Percentiles rank a stretch among this genome's conserved stretches.
These are phyloP conservation scores for Boletus rubescentipes DNA, from an alignment of 768 basidiomycete genomes.

Conservation along the genomic window DNA sequence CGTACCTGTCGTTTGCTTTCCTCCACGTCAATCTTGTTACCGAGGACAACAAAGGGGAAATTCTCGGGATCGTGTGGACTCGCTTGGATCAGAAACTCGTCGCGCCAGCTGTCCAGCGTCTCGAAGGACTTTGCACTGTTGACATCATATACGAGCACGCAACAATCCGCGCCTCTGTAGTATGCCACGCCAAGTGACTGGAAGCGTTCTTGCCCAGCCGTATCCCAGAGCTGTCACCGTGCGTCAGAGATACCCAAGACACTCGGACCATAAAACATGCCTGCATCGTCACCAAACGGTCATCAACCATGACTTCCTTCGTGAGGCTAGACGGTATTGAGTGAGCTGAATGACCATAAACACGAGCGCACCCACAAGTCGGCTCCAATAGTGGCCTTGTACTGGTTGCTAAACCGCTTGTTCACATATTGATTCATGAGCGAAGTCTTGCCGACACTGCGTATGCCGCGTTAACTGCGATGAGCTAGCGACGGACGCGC, in stretches of 20 bases:
- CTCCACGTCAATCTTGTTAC: constrained; percentile 99
- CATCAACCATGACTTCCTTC: constrained; percentile 98
- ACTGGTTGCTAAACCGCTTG: constrained; percentile 99
- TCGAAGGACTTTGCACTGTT: constrained; percentile 99
- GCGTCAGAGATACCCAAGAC: constrained; percentile 1
- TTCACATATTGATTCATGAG: constrained; percentile 99
- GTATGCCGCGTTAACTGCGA: background rate
- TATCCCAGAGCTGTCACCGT: constrained; percentile 90
- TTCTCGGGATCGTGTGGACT: constrained; percentile 99
- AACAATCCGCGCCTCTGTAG: constrained; percentile 98
- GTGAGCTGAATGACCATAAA: constrained; percentile 4
- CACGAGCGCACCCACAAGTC: constrained; percentile 71
- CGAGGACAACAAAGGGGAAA: constrained; percentile 98
- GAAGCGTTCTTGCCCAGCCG: constrained; percentile 99
- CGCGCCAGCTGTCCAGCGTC: constrained; percentile 97
- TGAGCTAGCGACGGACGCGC: constrained; percentile 9
- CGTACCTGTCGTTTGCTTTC: constrained; percentile 95
- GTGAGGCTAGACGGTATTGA: constrained; percentile 62
- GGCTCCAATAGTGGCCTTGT: constrained; percentile 98
- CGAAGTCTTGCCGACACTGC: constrained; percentile 96
- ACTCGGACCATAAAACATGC: constrained; percentile 39
- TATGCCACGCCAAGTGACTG: constrained; percentile 98
- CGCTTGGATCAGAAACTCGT: constrained; percentile 98
- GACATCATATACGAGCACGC: constrained; percentile 98
- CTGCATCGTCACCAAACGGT: constrained; percentile 98